phyloP scores from a whole-genome alignment of 371 early-diverging fungal species.

The Circinella umbellata region DNA sequence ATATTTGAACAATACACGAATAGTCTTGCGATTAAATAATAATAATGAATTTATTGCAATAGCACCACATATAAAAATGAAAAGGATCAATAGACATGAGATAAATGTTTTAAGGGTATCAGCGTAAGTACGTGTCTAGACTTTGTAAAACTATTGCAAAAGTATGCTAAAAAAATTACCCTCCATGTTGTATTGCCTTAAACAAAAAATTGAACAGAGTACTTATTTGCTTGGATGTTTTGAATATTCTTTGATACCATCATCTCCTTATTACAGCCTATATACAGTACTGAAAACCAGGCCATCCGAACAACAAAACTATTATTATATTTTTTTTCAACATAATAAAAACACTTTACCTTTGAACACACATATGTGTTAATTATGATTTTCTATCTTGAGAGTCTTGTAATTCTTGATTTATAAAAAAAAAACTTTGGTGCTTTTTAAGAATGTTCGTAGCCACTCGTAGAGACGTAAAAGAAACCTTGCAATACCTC shows the following conservation, averaged over 20 bases:
- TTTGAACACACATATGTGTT: neutral
- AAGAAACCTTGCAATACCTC: neutral
- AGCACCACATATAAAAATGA: neutral
- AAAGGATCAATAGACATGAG: slow-evolving; percentile 2
- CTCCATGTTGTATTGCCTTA: neutral
- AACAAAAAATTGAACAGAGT: neutral
- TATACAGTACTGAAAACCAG: neutral
- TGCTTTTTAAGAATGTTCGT: no score
- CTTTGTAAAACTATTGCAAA: slow-evolving; percentile 1
- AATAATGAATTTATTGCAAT: no score
- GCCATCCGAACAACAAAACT: neutral
- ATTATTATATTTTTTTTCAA: neutral
- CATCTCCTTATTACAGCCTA: neutral
- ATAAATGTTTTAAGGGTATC: neutral
- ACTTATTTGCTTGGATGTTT: slow-evolving; percentile 1
- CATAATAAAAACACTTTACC: neutral
- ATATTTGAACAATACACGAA: no score
- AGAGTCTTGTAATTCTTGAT: slow-evolving; percentile 1
- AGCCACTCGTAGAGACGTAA: neutral
- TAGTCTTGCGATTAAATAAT: no score
- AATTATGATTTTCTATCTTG: neutral
- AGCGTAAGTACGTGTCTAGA: neutral
- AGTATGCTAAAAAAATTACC: neutral
- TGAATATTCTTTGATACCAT: neutral
- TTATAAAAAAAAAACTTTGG: neutral